Evolutionary conservation across 1,284 basidiomycete species (phyloP).

Genomic region (Pseudozyma sp.): DNA sequence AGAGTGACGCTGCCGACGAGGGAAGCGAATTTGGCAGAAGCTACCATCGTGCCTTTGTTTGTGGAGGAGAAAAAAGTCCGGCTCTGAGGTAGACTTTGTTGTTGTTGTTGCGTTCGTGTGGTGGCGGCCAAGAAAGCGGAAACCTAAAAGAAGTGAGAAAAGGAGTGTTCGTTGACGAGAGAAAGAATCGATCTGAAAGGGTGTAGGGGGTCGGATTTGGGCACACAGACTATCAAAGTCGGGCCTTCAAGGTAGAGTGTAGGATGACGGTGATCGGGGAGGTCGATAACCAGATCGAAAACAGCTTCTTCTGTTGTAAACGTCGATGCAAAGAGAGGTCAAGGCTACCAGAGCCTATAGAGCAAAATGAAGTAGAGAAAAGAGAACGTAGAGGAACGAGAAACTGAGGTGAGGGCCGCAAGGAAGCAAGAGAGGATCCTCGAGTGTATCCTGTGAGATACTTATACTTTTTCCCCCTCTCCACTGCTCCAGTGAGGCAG

Average conservation of each 20-base stretch:
- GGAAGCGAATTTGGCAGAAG: slow-evolving; percentile 37
- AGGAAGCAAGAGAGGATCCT: slow-evolving; percentile 1
- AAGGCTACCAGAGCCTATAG: slow-evolving; percentile 44
- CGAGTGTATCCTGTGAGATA: neutral
- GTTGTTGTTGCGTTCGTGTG: neutral
- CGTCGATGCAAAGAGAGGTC: neutral
- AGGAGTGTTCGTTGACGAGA: neutral
- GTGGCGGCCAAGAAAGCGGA: slow-evolving; percentile 9
- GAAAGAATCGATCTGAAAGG: slow-evolving; percentile 1
- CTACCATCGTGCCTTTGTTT: slow-evolving; percentile 11
- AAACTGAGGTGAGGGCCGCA: slow-evolving; percentile 18
- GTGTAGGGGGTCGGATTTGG: neutral
- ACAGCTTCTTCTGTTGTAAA: slow-evolving; percentile 4
- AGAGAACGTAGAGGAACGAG: slow-evolving; percentile 14
- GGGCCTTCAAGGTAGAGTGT: slow-evolving; percentile 7
- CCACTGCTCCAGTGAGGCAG: neutral
- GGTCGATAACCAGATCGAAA: slow-evolving; percentile 20
- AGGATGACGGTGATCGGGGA: neutral
- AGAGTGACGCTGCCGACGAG: slow-evolving; percentile 34
- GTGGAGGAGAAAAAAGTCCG: neutral
- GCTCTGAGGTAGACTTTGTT: slow-evolving; percentile 3
- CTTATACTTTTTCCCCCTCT: slow-evolving; percentile 20
- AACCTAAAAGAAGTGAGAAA: neutral
- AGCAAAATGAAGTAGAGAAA: slow-evolving; percentile 10
- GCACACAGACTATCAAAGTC: slow-evolving; percentile 36